Conservation (phyloP, 2,329 filamentous ascomycete genomes). For the Sphaerulina vaccinii region DNA sequence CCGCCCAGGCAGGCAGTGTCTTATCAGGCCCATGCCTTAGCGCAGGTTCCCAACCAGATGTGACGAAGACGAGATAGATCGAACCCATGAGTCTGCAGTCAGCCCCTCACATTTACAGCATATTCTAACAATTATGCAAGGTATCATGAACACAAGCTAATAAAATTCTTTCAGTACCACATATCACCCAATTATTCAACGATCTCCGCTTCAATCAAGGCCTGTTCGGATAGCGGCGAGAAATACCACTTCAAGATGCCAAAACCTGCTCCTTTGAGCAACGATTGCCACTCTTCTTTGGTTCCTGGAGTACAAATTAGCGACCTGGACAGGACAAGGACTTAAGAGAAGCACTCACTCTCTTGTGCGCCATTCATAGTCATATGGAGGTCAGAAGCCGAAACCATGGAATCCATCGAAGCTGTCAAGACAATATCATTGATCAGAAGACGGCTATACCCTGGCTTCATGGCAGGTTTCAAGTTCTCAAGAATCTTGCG, state of each 20-base stretch:
- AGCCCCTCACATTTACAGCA: too few relatives aligned
- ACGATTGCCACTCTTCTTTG: constrained; percentile 9
- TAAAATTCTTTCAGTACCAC: too few relatives aligned
- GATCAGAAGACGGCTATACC: constrained; percentile 27
- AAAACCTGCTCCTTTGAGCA: constrained; percentile 5
- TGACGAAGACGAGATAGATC: too few relatives aligned
- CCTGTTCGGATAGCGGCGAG: constrained; percentile 14
- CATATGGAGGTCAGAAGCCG: constrained; percentile 12
- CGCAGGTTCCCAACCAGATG: too few relatives aligned
- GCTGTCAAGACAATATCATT: constrained; percentile 24
- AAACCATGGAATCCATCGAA: constrained; percentile 8
- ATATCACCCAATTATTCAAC: background rate
- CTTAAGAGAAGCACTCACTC: background rate
- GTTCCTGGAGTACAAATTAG: constrained; percentile 2
- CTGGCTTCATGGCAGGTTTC: constrained; percentile 18
- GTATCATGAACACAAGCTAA: too few relatives aligned
- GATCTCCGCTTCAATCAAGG: constrained; percentile 12
- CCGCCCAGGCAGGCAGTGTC: too few relatives aligned
- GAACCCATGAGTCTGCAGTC: too few relatives aligned
- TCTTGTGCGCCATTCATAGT: constrained; percentile 11
- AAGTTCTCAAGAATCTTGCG: constrained; percentile 22
- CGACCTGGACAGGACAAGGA: background rate
- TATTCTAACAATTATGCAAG: too few relatives aligned
- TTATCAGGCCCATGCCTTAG: too few relatives aligned
- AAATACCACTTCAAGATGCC: constrained; percentile 5